Conservation (phyloP, 2,329 filamentous ascomycete species). For the Xylariaceae sp. region DNA sequence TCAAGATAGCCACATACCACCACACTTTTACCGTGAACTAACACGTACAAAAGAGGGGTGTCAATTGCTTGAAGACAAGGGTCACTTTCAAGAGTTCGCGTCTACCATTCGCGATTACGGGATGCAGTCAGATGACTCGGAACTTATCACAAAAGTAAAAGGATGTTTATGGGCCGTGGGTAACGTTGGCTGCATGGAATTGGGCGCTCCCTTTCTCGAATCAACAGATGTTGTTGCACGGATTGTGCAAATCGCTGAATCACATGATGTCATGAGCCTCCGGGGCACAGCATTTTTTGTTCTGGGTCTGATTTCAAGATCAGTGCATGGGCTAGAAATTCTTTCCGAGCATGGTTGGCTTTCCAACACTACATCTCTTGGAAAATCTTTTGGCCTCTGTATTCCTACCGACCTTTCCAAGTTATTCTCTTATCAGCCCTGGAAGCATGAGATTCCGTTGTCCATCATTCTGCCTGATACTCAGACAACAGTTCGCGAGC, state of each 20-base stretch:
- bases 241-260: slow-evolving; percentile 87
- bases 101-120: slow-evolving; percentile 86
- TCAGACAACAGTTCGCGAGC: slow-evolving; percentile 58
- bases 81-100: slow-evolving; percentile 94
- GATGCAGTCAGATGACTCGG: slow-evolving; percentile 82
- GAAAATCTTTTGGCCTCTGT: slow-evolving; percentile 84
- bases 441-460: slow-evolving; percentile 58
- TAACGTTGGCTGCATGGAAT: slow-evolving; percentile 97
- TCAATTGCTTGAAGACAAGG: slow-evolving; percentile 85
- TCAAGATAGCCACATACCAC: slow-evolving; percentile 75
- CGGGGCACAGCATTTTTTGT: slow-evolving; percentile 97
- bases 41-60: slow-evolving; percentile 93
- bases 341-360: slow-evolving; percentile 92
- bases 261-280: slow-evolving; percentile 87
- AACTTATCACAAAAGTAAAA: slow-evolving; percentile 91
- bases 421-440: slow-evolving; percentile 73
- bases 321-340: slow-evolving; percentile 89
- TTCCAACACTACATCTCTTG: slow-evolving; percentile 81
- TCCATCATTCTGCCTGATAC: slow-evolving; percentile 55
- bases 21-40: slow-evolving; percentile 95
- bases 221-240: slow-evolving; percentile 84
- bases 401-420: slow-evolving; percentile 79
- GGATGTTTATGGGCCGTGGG: slow-evolving; percentile 97
- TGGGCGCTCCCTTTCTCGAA: slow-evolving; percentile 92
- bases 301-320: slow-evolving; percentile 88